These are phyloP conservation scores for Prunus yedoensis DNA, from an alignment of 331 rosid genomes.

Conservation along the genomic window DNA sequence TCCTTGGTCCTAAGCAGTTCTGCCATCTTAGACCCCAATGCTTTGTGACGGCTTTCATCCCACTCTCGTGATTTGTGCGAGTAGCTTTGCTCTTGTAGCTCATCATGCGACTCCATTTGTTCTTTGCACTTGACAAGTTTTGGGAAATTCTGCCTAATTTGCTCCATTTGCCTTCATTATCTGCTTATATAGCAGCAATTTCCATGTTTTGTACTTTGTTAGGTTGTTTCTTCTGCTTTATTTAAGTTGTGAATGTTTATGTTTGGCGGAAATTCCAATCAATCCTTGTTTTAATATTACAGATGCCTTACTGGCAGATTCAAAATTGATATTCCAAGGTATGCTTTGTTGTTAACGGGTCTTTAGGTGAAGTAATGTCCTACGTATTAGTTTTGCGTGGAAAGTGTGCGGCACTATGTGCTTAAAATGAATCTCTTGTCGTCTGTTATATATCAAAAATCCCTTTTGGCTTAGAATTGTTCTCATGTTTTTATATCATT, in stretches of 20 bases:
- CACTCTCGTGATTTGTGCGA: not conserved
- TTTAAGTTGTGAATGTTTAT: not conserved
- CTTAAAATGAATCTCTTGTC: not conserved
- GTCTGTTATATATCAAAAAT: not conserved
- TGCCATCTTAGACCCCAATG: conserved; percentile 29
- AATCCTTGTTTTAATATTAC: not conserved
- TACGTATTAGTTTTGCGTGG: not conserved
- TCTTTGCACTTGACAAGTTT: not conserved
- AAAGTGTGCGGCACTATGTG: not conserved
- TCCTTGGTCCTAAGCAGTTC: conserved; percentile 43
- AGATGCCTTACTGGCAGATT: not conserved
- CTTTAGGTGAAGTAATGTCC: conserved; percentile 3
- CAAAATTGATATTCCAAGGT: not conserved
- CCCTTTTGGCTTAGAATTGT: not conserved
- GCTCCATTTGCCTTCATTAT: not conserved
- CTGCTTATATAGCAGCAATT: not conserved
- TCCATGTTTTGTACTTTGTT: not conserved
- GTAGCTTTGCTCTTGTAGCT: conserved; percentile 11
- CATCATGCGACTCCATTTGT: conserved; percentile 12
- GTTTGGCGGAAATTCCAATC: conserved; percentile 17
- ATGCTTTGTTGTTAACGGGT: conserved; percentile 27
- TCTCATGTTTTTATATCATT: not conserved
- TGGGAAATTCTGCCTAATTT: not conserved
- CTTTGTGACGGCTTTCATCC: conserved; percentile 18
- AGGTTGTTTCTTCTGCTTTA: not conserved